Evolutionary conservation across 148 eudicot species (phyloP).

Genomic region (Cornus florida): DNA sequence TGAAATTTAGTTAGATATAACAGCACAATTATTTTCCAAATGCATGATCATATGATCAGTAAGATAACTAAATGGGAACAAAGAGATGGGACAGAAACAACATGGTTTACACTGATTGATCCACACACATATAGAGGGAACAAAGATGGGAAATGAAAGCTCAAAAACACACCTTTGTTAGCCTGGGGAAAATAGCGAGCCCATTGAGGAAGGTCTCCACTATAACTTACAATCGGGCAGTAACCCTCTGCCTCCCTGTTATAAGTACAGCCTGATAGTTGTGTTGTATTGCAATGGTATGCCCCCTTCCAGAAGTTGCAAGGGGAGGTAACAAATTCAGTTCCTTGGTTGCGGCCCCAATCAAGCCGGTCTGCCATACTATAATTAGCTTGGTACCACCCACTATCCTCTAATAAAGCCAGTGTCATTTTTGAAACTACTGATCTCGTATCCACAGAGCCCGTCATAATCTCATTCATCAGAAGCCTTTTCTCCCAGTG

Average conservation of each 20-base stretch:
- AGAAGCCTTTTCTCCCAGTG: constrained; percentile 99
- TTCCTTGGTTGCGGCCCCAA: constrained; percentile 97
- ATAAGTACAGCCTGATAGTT: constrained; percentile 93
- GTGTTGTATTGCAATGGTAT: constrained; percentile 90
- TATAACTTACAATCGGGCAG: constrained; percentile 84
- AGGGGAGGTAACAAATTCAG: constrained; percentile 78
- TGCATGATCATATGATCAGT: background rate
- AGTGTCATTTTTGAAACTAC: constrained; percentile 95
- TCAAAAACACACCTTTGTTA: constrained; percentile 65
- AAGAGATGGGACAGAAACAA: background rate
- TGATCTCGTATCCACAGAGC: constrained; percentile 94
- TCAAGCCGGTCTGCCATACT: constrained; percentile 94
- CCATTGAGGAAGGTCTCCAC: constrained; percentile 87
- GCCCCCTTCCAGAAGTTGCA: constrained; percentile 97
- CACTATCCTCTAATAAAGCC: constrained; percentile 94
- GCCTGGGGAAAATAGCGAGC: constrained; percentile 94
- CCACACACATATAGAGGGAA: background rate
- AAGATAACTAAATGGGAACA: background rate
- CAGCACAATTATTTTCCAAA: background rate
- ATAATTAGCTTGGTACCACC: constrained; percentile 97
- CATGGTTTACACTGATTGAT: background rate
- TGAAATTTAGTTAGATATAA: background rate
- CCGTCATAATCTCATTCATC: constrained; percentile 99
- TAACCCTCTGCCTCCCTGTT: constrained; percentile 98
- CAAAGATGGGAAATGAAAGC: background rate